Evolutionary conservation across 2,329 filamentous ascomycete species (phyloP).

Genomic region (Fusarium sp.): DNA sequence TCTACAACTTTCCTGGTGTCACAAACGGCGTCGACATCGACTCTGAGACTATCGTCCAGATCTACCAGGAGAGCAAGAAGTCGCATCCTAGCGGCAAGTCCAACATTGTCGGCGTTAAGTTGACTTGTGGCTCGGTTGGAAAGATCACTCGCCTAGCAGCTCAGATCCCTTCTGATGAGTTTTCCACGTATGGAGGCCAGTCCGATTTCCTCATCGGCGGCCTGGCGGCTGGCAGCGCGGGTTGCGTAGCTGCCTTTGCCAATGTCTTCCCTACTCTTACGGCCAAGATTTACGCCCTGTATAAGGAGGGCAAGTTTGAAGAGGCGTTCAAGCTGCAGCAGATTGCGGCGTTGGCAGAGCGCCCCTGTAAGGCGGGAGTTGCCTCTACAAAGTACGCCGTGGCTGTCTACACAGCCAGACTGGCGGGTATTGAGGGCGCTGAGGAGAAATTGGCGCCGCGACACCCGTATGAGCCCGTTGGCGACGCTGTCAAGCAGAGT

Average conservation of each 20-base stretch:
- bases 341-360: slow-evolving; percentile 72
- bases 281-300: slow-evolving; percentile 70
- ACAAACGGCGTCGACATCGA: slow-evolving; percentile 76
- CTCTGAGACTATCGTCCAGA: slow-evolving; percentile 64
- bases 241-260: slow-evolving; percentile 71
- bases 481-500: slow-evolving; percentile 55
- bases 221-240: slow-evolving; percentile 66
- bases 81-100: slow-evolving; percentile 43
- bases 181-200: slow-evolving; percentile 78
- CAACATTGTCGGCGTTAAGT: slow-evolving; percentile 76
- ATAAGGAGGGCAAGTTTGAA: slow-evolving; percentile 63
- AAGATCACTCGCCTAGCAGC: slow-evolving; percentile 72
- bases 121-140: slow-evolving; percentile 77
- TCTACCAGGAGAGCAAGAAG: slow-evolving; percentile 41
- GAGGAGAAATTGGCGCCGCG: slow-evolving; percentile 68
- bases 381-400: slow-evolving; percentile 76
- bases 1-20: slow-evolving; percentile 77
- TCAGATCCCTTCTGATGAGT: slow-evolving; percentile 62
- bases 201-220: slow-evolving; percentile 76
- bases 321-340: slow-evolving; percentile 71
- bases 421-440: slow-evolving; percentile 69
- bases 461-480: slow-evolving; percentile 67
- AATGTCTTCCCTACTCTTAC: slow-evolving; percentile 70
- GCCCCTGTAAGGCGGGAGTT: slow-evolving; percentile 73
- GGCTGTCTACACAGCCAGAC: slow-evolving; percentile 66